Evolutionary conservation across 805 yeast genomes (phyloP).

Genomic region (Clavispora santaluciae): DNA sequence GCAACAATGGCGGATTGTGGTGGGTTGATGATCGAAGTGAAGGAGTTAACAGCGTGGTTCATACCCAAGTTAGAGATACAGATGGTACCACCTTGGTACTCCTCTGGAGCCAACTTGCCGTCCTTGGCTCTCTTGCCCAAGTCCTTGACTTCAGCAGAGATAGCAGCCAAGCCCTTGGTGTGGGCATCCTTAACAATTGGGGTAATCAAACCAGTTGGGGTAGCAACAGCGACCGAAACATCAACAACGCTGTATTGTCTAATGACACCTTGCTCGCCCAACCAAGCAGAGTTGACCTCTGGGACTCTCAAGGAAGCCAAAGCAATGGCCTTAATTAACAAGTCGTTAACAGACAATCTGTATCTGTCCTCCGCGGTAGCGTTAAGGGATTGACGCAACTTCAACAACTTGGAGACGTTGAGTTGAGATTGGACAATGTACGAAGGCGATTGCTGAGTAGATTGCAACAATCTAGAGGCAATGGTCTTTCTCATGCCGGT

Average conservation of each 20-base stretch:
- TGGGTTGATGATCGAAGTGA: conserved; percentile 97
- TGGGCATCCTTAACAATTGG: conserved; percentile 92
- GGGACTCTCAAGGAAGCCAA: conserved; percentile 88
- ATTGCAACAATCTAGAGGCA: conserved; percentile 80
- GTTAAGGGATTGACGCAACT: conserved; percentile 87
- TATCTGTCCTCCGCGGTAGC: conserved; percentile 79
- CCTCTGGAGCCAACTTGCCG: conserved; percentile 90
- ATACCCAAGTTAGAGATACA: conserved; percentile 98
- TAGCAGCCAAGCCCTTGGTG: conserved; percentile 75
- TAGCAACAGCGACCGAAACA: conserved; percentile 97
- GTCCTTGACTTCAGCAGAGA: conserved; percentile 82
- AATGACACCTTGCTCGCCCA: conserved; percentile 81
- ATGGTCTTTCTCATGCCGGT: conserved; percentile 91
- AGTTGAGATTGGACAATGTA: conserved; percentile 86
- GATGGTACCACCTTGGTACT: conserved; percentile 98
- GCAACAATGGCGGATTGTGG: conserved; percentile 96
- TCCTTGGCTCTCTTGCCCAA: conserved; percentile 94
- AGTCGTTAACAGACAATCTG: conserved; percentile 90
- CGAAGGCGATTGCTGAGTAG: conserved; percentile 84
- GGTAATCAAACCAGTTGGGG: conserved; percentile 95
- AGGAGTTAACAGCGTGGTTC: conserved; percentile 89
- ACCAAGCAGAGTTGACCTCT: conserved; percentile 90
- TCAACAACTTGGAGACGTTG: conserved; percentile 83
- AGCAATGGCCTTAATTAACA: conserved; percentile 90
- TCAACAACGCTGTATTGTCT: conserved; percentile 91